phyloP scores from a whole-genome alignment of 495 filamentous ascomycete genomes.

The Stereocaulon alpinum region DNA sequence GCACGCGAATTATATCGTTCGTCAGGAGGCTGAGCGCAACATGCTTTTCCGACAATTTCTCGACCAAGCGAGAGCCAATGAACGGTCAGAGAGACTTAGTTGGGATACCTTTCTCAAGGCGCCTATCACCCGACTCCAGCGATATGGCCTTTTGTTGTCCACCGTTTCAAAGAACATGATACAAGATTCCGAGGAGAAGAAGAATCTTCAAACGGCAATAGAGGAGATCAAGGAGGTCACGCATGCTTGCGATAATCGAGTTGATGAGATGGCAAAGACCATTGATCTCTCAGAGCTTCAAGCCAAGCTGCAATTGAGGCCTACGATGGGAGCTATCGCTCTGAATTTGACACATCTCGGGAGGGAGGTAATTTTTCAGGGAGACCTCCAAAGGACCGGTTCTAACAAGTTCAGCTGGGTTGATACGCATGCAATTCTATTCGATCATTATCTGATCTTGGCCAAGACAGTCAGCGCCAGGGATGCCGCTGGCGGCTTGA shows the following conservation, averaged over 20 bases:
- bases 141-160: conserved; percentile 73
- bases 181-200: conserved; percentile 80
- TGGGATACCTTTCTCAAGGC: conserved; percentile 93
- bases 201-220: conserved; percentile 72
- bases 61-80: conserved; percentile 64
- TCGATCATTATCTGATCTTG: conserved; percentile 93
- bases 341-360: conserved; percentile 88
- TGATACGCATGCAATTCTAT: conserved; percentile 84
- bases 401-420: conserved; percentile 76
- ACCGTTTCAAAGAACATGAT: conserved; percentile 78
- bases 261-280: conserved; percentile 89
- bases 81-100: conserved; percentile 71
- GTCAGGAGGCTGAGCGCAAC: conserved; percentile 77
- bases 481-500: conserved; percentile 53
- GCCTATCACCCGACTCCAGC: conserved; percentile 85
- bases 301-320: conserved; percentile 68
- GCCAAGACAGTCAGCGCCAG: conserved; percentile 65
- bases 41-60: conserved; percentile 79
- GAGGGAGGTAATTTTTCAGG: conserved; percentile 76
- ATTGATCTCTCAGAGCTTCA: conserved; percentile 82
- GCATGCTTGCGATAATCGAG: conserved; percentile 81
- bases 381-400: conserved; percentile 81
- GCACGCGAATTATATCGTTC: conserved; percentile 68
- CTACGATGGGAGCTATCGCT: conserved; percentile 78
- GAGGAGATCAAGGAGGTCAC: conserved; percentile 95